Percentiles rank a stretch among this genome's conserved stretches.
These are phyloP conservation scores for Testicularia cyperi DNA, from an alignment of 1,284 basidiomycete genomes.

Conservation along the genomic window DNA sequence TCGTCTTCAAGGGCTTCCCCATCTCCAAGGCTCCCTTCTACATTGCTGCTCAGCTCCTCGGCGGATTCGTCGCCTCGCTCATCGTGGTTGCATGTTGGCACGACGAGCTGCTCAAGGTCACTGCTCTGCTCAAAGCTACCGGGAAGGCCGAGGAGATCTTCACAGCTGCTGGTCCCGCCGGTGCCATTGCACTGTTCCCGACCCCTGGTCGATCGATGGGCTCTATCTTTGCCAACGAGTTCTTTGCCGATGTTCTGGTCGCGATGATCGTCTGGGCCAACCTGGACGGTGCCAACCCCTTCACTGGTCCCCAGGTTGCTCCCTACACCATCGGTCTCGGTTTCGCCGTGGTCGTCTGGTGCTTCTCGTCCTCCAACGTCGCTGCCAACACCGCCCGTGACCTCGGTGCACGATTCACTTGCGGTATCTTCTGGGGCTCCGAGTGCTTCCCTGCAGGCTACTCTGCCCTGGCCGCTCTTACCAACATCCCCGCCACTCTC, in stretches of 20 bases:
- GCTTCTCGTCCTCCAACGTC: slow-evolving; percentile 39
- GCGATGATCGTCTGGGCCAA: slow-evolving; percentile 49
- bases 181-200: slow-evolving; percentile 46
- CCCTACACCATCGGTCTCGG: slow-evolving; percentile 48
- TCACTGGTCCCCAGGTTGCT: slow-evolving; percentile 36
- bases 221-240: slow-evolving; percentile 46
- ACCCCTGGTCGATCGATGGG: slow-evolving; percentile 34
- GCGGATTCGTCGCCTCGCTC: slow-evolving; percentile 38
- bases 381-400: slow-evolving; percentile 49
- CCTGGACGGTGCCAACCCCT: slow-evolving; percentile 44
- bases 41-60: slow-evolving; percentile 42
- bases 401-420: slow-evolving; percentile 39
- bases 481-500: slow-evolving; percentile 47
- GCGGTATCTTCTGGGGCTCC: slow-evolving; percentile 40
- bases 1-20: slow-evolving; percentile 51
- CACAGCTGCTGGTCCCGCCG: slow-evolving; percentile 41
- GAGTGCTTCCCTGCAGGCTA: slow-evolving; percentile 46
- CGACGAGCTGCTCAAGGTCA: slow-evolving; percentile 37
- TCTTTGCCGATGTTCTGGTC: slow-evolving; percentile 42
- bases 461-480: slow-evolving; percentile 43
- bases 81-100: slow-evolving; percentile 40
- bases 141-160: slow-evolving; percentile 38
- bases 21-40: slow-evolving; percentile 37
- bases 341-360: slow-evolving; percentile 45
- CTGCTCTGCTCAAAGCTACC: slow-evolving; percentile 14